phyloP scores from a whole-genome alignment of 805 yeast species.

The Schwanniomyces occidentalis region DNA sequence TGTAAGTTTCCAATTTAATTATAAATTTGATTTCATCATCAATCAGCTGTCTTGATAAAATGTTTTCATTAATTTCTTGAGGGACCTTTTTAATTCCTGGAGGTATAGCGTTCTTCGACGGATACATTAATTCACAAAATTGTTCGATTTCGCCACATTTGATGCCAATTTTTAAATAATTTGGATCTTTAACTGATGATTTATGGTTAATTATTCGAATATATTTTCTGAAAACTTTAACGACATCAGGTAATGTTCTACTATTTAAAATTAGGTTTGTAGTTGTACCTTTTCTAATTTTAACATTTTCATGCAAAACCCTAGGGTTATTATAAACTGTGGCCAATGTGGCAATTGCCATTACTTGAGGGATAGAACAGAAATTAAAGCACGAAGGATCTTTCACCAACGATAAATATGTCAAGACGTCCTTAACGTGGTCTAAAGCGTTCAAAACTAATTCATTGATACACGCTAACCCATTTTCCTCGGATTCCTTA shows the following conservation, averaged over 20 bases:
- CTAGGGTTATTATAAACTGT: conserved; percentile 77
- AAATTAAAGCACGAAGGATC: conserved; percentile 86
- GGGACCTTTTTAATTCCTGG: conserved; percentile 40
- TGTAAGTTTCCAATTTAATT: conserved; percentile 12
- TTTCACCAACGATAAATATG: conserved; percentile 69
- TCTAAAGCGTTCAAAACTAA: conserved; percentile 74
- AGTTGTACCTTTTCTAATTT: conserved; percentile 89
- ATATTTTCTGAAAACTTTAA: conserved; percentile 73
- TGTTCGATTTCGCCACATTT: conserved; percentile 88
- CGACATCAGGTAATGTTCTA: conserved; percentile 73
- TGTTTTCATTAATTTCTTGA: conserved; percentile 39
- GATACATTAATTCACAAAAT: conserved; percentile 76
- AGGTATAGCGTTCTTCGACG: conserved; percentile 54
- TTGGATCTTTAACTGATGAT: conserved; percentile 80
- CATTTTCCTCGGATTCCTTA: conserved; percentile 51
- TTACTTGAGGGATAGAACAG: conserved; percentile 97
- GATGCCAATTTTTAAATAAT: conserved; percentile 79
- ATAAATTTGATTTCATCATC: conserved; percentile 26
- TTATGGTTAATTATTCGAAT: conserved; percentile 75
- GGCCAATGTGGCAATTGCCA: conserved; percentile 96
- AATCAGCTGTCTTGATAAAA: conserved; percentile 36
- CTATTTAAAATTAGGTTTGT: conserved; percentile 72
- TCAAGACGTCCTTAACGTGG: conserved; percentile 76
- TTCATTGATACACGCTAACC: conserved; percentile 76
- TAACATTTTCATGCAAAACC: conserved; percentile 71